A percentile compares a stretch with the other conserved stretches of the same genome.
Conservation (phyloP, 345 rosid species). For the Barbarea vulgaris region DNA sequence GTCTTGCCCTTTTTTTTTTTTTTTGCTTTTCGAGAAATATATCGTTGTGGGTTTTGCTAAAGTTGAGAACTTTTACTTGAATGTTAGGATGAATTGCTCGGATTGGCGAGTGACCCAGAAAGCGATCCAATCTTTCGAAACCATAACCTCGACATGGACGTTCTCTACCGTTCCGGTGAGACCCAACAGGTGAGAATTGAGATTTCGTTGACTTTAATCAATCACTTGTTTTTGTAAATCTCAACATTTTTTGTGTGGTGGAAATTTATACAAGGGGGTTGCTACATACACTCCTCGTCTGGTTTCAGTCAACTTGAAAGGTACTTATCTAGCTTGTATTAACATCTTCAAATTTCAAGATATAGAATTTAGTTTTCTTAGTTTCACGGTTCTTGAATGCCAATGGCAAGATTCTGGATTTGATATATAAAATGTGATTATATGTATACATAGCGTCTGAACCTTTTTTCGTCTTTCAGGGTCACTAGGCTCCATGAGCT, state of each 20-base stretch:
- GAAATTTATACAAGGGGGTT: conserved; percentile 59
- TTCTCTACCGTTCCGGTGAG: conserved; percentile 81
- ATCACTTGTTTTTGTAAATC: background rate
- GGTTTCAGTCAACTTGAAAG: conserved; percentile 76
- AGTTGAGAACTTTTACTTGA: conserved; percentile 4
- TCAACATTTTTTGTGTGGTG: conserved; percentile 4
- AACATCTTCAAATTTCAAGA: background rate
- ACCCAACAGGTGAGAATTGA: conserved; percentile 58
- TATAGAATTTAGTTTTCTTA: background rate
- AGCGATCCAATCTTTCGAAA: conserved; percentile 68
- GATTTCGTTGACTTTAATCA: conserved; percentile 24
- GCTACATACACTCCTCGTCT: conserved; percentile 84
- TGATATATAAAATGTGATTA: background rate
- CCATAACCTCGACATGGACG: conserved; percentile 66
- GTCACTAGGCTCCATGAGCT: conserved; percentile 81
- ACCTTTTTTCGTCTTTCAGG: conserved; percentile 49
- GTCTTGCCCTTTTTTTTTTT: background rate
- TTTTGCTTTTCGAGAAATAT: background rate
- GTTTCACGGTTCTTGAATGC: background rate
- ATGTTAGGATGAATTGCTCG: conserved; percentile 86
- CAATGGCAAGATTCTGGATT: background rate
- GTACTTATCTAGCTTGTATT: conserved; percentile 38
- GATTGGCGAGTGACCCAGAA: conserved; percentile 69
- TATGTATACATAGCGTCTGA: conserved; percentile 6
- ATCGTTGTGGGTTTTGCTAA: background rate